phyloP scores from a whole-genome alignment of 148 eudicot genomes.

The Fagopyrum homotropicum region DNA sequence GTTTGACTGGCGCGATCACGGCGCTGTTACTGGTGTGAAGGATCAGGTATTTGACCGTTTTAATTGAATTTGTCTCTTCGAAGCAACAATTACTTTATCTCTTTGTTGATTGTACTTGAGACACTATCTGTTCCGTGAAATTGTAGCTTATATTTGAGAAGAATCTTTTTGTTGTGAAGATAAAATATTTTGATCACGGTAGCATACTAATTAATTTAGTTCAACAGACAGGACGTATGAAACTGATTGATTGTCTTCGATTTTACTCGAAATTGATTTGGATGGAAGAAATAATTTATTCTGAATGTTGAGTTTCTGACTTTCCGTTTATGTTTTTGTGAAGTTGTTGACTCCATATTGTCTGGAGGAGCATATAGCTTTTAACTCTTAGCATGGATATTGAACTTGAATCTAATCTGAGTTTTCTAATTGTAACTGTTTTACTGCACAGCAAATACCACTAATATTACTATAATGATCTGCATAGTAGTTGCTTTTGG shows the following conservation, averaged over 20 bases:
- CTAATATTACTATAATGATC: too few species aligned
- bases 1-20: slow-evolving; percentile 83
- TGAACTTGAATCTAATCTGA: too few species aligned
- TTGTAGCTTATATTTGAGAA: too few species aligned
- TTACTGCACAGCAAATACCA: too few species aligned
- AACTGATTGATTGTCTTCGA: background rate
- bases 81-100: too few species aligned
- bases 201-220: too few species aligned
- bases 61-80: background rate
- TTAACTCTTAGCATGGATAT: background rate
- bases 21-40: slow-evolving; percentile 74
- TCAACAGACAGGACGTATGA: background rate
- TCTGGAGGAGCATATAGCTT: background rate
- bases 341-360: background rate
- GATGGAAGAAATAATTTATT: background rate
- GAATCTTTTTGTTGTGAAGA: too few species aligned
- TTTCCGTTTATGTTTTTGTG: background rate
- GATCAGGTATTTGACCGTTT: slow-evolving; percentile 43
- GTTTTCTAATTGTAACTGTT: too few species aligned
- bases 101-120: background rate
- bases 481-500: background rate
- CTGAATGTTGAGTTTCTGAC: background rate
- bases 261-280: background rate
- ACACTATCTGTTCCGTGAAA: too few species aligned
- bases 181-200: background rate